Conservation (phyloP, 257 asterid genomes). For the Nicotiana sylvestris region DNA sequence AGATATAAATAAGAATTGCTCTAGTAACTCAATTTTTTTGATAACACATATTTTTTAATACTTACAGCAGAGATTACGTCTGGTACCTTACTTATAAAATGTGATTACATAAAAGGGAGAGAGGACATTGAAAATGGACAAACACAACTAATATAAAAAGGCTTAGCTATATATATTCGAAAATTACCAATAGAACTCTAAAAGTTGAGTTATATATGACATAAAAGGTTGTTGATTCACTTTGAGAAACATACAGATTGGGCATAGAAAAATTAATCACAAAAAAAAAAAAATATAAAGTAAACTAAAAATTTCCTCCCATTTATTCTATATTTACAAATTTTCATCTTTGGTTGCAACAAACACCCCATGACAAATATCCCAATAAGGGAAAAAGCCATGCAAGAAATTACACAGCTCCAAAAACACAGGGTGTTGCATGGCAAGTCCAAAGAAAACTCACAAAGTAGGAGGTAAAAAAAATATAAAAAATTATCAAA, state of each 20-base stretch:
- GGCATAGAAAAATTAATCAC: neutral
- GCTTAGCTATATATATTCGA: no score
- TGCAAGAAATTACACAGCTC: constrained; percentile 31
- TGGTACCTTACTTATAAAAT: neutral
- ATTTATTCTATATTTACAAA: constrained; percentile 4
- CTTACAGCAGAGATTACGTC: no score
- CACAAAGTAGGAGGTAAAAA: neutral
- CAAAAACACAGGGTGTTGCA: constrained; percentile 23
- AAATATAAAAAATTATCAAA: neutral
- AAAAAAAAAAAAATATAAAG: neutral
- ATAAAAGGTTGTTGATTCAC: neutral
- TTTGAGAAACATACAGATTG: neutral
- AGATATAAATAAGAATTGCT: no score
- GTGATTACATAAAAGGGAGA: neutral
- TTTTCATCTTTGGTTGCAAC: constrained; percentile 11
- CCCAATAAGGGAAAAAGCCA: constrained; percentile 25
- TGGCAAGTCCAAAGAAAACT: constrained; percentile 12
- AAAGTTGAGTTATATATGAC: neutral
- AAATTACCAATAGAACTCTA: no score
- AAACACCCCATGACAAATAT: constrained; percentile 21
- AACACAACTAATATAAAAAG: no score
- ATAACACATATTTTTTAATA: no score
- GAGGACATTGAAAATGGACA: neutral
- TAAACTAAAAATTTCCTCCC: neutral
- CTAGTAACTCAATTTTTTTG: no score